phyloP scores from a whole-genome alignment of 305 asterid species.

The Euphrasia arctica region DNA sequence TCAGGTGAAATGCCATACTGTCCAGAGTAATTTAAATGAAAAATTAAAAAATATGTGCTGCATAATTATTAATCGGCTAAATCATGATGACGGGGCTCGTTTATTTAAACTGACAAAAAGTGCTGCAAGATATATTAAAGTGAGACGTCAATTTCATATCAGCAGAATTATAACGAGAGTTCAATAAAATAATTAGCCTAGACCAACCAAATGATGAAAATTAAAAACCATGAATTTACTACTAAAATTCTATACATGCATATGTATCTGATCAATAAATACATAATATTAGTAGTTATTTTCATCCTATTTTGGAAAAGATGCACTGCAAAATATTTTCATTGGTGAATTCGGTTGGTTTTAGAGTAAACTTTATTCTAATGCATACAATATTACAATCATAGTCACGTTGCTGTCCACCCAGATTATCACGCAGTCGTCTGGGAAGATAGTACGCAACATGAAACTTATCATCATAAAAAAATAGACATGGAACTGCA shows the following conservation, averaged over 20 bases:
- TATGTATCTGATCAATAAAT: too few species aligned
- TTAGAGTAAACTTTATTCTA: conserved; percentile 5
- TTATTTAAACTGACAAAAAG: conserved; percentile 16
- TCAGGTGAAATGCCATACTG: conserved; percentile 92
- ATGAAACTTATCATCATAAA: neutral
- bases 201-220: conserved; percentile 14
- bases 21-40: conserved; percentile 26
- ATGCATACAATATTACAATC: neutral
- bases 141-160: neutral
- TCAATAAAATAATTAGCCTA: conserved; percentile 5
- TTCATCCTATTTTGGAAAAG: too few species aligned
- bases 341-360: too few species aligned
- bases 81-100: conserved; percentile 8
- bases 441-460: conserved; percentile 15
- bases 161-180: conserved; percentile 11
- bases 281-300: too few species aligned
- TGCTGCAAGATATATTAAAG: too few species aligned
- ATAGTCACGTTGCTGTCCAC: neutral
- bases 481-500: conserved; percentile 22
- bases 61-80: neutral
- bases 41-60: neutral
- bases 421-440: conserved; percentile 9
- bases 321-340: too few species aligned
- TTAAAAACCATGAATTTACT: too few species aligned
- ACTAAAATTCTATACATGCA: too few species aligned